Evolutionary conservation across 1,284 basidiomycete species (phyloP), one percentile per base, ranked within the genome.

Genomic region (Pseudozyma sp.): DNA sequence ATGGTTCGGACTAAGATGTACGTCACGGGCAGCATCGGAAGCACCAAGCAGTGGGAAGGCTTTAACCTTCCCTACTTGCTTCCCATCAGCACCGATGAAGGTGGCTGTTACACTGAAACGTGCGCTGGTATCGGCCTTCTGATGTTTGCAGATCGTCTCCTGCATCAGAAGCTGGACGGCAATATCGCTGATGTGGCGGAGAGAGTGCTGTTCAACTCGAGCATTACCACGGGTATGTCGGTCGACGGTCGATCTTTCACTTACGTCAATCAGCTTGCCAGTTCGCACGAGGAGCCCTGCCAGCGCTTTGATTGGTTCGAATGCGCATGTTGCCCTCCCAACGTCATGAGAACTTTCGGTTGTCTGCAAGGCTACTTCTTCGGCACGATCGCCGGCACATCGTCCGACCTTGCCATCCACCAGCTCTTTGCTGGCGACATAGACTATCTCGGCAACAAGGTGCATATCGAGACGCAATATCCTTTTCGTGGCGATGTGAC

Each of bases 211-310:
- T 70, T 49, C 59, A 70, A 70, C 35, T 58, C 60, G 11, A 70
- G 67, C 52, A 58, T 70, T 52, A 70, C 67, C 8, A 52, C 60
- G 4, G 67, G 67, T 18, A 70, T 70, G 67, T 70, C 67, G 48
- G 60, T 63, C 18, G 60, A 63, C 35, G 67, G 67, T 10, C 53
- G 31, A 13, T 18, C 53, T 8, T 70, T 70, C 57, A 70, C 67
- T 5, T 70, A 70, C 38, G 67, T 59, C 51, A 70, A 70, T 21
- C 67, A 63, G 60, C 60, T 70, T 7, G 67, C 67, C 7, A 63
- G 60, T 49, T 63, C 60, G n/a, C 34, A 49, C 44, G 45, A 62
- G 14, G 67, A 70, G 36, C 59, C 52, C 16, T 70, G 67, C 52
- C 34, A 63, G 36, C 59, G 67, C 18, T 58, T 63, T 52, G 52